Percentiles rank a stretch among this genome's conserved stretches.
These are phyloP conservation scores for Paradendryphiella salina DNA, from an alignment of 2,329 filamentous ascomycete species.

Conservation along the genomic window DNA sequence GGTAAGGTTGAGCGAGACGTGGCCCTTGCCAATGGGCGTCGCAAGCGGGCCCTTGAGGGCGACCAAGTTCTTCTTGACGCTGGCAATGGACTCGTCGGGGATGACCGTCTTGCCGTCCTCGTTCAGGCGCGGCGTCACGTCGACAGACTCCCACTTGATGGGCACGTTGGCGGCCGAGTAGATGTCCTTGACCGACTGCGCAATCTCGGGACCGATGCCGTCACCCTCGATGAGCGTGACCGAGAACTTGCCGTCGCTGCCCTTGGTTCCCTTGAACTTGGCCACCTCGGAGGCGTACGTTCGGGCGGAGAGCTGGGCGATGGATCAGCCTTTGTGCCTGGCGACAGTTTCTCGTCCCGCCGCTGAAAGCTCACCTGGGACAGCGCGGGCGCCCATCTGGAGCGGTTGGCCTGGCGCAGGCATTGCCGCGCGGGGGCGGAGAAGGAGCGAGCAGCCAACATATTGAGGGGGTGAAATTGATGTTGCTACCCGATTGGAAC, in stretches of 20 bases:
- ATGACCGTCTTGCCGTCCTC: slow-evolving; percentile 96
- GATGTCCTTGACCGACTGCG: slow-evolving; percentile 98
- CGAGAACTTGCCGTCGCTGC: slow-evolving; percentile 87
- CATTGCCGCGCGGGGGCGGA: slow-evolving; percentile 77
- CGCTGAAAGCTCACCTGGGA: slow-evolving; percentile 58
- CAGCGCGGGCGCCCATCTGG: slow-evolving; percentile 54
- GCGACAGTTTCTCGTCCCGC: background rate
- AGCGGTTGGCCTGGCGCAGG: slow-evolving; percentile 65
- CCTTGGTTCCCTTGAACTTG: slow-evolving; percentile 91
- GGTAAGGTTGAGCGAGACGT: slow-evolving; percentile 98
- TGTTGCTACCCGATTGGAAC: slow-evolving; percentile 41
- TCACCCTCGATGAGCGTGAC: slow-evolving; percentile 99
- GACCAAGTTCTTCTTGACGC: slow-evolving; percentile 93
- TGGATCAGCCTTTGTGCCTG: slow-evolving; percentile 1
- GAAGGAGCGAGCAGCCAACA: slow-evolving; percentile 82
- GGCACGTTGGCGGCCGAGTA: slow-evolving; percentile 94
- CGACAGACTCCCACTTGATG: slow-evolving; percentile 95
- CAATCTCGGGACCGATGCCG: slow-evolving; percentile 97
- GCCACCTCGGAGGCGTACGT: slow-evolving; percentile 72
- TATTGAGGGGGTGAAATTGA: slow-evolving; percentile 55
- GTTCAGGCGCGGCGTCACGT: slow-evolving; percentile 91
- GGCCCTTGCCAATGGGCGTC: slow-evolving; percentile 97
- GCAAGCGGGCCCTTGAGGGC: slow-evolving; percentile 97
- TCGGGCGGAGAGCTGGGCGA: slow-evolving; percentile 36
- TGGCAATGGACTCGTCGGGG: slow-evolving; percentile 87